Evolutionary conservation across 2,329 filamentous ascomycete genomes (phyloP), one percentile per base, ranked within the genome.

Genomic region (Trichophyton equinum): DNA sequence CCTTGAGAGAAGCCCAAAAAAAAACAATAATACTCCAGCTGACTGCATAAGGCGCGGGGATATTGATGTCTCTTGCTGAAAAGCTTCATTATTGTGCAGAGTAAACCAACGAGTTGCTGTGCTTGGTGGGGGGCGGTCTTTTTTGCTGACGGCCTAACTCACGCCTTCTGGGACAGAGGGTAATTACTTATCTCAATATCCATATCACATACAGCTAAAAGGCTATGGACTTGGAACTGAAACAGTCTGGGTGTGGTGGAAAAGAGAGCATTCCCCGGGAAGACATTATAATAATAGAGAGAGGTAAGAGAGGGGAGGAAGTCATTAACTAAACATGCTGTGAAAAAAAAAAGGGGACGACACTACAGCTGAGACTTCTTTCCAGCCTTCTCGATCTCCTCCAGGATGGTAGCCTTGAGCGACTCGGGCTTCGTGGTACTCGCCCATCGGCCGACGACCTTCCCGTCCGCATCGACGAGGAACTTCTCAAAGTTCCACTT

Each of bases 401-500:
- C 84, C 69, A 90, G 73, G 67, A 96, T 91, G 3, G 81, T 76
- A 64, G 81, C 79, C 82, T 92, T 88, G 68, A 99, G 77, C 44
- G 77, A 76, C 78, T 92, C 89, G 0, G 94, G 94, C 81, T 91
- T 94, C 63, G 88, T 90, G 18, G 85, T 88, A 74, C 88, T 92
- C 38, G 89, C 88, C 90, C 91, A 99, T 66, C 94, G 80, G 30
- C 82, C 82, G 76, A 88, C 87, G 67, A 97, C 90, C 77, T 87
- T 82, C 27, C 94, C 94, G 74, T 97, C 90, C 64, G 84, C 82
- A 63, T 86, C 87, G 66, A 99, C 79, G 65, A 99, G 78, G 77
- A 96, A 99, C 83, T 99, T 99, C 77, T 99, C 94, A 79, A 97
- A 99, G 78, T 99, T 99, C 94, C 94, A 99, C 87, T 97, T 96